Conservation (phyloP, 1,284 basidiomycete species). For the Ganoderma lucidum region DNA sequence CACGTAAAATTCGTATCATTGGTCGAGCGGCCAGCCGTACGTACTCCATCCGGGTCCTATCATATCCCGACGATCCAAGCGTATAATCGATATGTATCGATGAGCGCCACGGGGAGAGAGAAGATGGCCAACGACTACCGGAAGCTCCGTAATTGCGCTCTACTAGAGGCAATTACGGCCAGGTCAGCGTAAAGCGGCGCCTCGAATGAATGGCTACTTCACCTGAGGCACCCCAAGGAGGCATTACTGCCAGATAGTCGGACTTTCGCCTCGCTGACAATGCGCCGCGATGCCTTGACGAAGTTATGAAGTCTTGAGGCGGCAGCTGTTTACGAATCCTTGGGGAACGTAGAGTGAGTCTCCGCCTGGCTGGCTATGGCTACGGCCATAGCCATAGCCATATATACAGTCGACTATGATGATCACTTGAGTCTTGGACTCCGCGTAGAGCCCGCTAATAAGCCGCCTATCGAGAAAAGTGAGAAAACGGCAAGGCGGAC, state of each 20-base stretch:
- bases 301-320: background rate
- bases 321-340: background rate
- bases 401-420: too few relatives aligned
- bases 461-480: too few relatives aligned
- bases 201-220: constrained; percentile 9
- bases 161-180: background rate
- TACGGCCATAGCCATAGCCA: too few relatives aligned
- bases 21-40: background rate
- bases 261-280: background rate
- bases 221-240: background rate
- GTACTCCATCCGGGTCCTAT: constrained; percentile 6
- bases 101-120: constrained; percentile 10
- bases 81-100: constrained; percentile 26
- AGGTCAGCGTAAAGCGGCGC: background rate
- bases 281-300: background rate
- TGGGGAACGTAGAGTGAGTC: too few relatives aligned
- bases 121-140: constrained; percentile 15
- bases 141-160: constrained; percentile 8
- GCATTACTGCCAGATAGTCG: background rate
- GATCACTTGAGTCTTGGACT: too few relatives aligned
- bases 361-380: too few relatives aligned
- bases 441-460: too few relatives aligned
- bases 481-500: too few relatives aligned
- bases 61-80: constrained; percentile 17
- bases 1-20: constrained; percentile 31